A percentile compares a stretch with the other conserved stretches of the same genome.
These are phyloP conservation scores for Fusarium citri DNA, from an alignment of 2,329 filamentous ascomycete species.

Conservation along the genomic window DNA sequence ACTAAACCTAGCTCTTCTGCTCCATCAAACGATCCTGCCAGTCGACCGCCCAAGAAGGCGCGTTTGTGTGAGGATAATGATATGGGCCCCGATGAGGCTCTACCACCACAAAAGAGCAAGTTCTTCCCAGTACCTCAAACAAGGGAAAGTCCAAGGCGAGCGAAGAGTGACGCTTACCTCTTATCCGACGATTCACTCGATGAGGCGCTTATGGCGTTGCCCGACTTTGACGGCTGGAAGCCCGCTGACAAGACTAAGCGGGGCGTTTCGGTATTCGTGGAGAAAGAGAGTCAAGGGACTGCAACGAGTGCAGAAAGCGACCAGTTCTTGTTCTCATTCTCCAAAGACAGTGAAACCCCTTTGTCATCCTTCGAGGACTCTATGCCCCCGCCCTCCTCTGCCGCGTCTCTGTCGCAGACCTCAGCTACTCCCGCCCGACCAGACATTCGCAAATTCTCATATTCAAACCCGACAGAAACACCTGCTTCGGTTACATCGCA, in stretches of 20 bases:
- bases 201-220: constrained; percentile 63
- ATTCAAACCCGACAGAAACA: constrained; percentile 47
- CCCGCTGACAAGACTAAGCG: constrained; percentile 51
- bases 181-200: constrained; percentile 70
- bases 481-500: constrained; percentile 52
- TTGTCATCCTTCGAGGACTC: constrained; percentile 40
- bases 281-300: constrained; percentile 50
- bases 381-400: constrained; percentile 49
- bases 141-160: constrained; percentile 43
- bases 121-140: constrained; percentile 60
- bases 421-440: constrained; percentile 48
- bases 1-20: constrained; percentile 20
- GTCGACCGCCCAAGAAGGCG: constrained; percentile 66
- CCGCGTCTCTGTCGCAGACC: constrained; percentile 32
- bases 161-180: constrained; percentile 57
- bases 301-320: constrained; percentile 25
- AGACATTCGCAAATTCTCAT: constrained; percentile 52
- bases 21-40: constrained; percentile 41
- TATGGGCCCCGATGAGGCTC: constrained; percentile 47
- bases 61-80: constrained; percentile 65
- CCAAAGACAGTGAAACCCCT: constrained; percentile 36
- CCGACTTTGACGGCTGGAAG: constrained; percentile 64
- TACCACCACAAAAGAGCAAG: constrained; percentile 61
- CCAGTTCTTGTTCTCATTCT: constrained; percentile 38
- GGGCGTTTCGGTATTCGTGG: constrained; percentile 60